Evolutionary conservation across 306 rosid species (phyloP), one percentile per base, ranked within the genome.

Genomic region (Vigna trinervia): DNA sequence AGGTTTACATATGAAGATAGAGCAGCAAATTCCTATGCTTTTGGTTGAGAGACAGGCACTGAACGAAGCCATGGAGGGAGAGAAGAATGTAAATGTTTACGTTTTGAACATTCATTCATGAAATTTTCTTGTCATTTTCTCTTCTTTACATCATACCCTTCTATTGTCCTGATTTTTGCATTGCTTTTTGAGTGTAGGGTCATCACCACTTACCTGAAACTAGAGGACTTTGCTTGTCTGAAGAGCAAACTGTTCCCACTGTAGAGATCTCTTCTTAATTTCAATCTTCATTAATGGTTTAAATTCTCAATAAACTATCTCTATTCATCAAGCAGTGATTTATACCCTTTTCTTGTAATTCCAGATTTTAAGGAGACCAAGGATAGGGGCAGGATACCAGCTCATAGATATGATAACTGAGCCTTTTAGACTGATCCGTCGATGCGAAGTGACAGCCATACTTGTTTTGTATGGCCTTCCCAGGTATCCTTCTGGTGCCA

Each of bases 1-100:
- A 86, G 99, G 99, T 53, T 80, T 96, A 45, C 83, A 91, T 76
- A 96, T 96, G 99, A 96, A 96, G 87, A 86, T 96, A 74, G 97
- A 91, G 84, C 99, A 96, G 86, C 99, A 96, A 87, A 38, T 96
- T 71, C 99, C 99, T 26, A 91, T 96, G 99, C 97, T 96, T 86
- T 87, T 96, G 90, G 98, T 96, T n/a, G 99, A 96, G 88, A 92
- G 97, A 81, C 98, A 96, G 78, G 99, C 99, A 17, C 89, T 96
- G 57, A 96, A 96, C 32, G 98, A 96, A 86, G 99, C 99, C 80
- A 92, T 96, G 94, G 99, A 92, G 69, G 99, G 98, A 61, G 99
- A 96, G 74, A 96, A 92, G 78, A 91, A 88, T 80, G 99, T 91
- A 89, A 84, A 59, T 53, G 36, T 61, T 46, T 36, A 2, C 23